phyloP scores from a whole-genome alignment of 768 basidiomycete species.

The Phanerochaete sordida region DNA sequence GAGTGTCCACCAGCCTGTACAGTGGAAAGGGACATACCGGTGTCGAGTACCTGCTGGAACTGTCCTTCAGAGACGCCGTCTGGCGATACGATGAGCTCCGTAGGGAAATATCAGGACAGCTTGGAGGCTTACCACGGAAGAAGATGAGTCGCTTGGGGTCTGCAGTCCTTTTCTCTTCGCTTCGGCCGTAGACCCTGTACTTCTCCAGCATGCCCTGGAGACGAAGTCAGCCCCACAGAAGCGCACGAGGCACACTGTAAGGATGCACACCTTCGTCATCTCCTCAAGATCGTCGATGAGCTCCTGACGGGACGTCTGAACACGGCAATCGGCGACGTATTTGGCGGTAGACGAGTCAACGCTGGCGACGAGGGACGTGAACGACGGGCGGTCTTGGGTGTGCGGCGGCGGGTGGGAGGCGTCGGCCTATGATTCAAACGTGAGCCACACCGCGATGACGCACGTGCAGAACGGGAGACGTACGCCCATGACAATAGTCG shows the following conservation, averaged over 20 bases:
- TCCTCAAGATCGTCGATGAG: constrained; percentile 68
- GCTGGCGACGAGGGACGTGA: constrained; percentile 76
- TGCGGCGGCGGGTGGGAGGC: constrained; percentile 84
- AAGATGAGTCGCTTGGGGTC: constrained; percentile 73
- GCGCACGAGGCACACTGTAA: background rate
- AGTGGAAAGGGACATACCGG: constrained; percentile 36
- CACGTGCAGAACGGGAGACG: no score
- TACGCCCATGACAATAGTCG: constrained; percentile 79
- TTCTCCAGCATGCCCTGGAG: constrained; percentile 48
- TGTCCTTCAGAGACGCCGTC: constrained; percentile 59
- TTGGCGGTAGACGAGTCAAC: constrained; percentile 76
- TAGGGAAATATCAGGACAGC: no score
- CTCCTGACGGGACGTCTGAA: constrained; percentile 68
- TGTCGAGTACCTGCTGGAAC: constrained; percentile 44
- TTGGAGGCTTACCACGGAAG: constrained; percentile 47
- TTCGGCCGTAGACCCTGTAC: constrained; percentile 56
- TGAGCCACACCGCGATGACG: no score
- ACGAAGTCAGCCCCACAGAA: background rate
- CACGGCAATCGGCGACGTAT: constrained; percentile 58
- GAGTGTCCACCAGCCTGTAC: background rate
- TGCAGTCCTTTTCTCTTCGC: constrained; percentile 45
- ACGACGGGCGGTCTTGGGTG: constrained; percentile 74
- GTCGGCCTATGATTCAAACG: constrained; percentile 58
- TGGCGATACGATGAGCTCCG: constrained; percentile 13
- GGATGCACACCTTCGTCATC: constrained; percentile 55